These are phyloP conservation scores for Candida manassasensis DNA, from an alignment of 805 yeast genomes.

Conservation along the genomic window DNA sequence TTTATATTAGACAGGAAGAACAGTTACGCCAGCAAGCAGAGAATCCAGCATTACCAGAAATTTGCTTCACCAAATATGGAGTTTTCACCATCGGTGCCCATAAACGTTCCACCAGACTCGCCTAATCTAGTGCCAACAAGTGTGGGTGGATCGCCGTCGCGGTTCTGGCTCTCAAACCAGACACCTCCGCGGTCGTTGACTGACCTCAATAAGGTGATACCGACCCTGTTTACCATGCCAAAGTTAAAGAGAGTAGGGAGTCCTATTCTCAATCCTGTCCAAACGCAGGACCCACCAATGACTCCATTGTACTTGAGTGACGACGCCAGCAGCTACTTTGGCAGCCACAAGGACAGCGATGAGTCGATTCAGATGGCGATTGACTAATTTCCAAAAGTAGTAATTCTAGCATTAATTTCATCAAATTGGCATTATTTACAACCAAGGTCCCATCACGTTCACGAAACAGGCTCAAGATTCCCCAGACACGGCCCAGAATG, in stretches of 20 bases:
- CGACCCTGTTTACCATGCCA: conserved; percentile 11
- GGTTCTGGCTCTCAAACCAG: conserved; percentile 48
- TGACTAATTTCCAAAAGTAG: neutral
- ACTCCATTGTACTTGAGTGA: conserved; percentile 32
- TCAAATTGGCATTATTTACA: no score
- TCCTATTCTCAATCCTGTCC: conserved; percentile 37
- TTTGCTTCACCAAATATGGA: conserved; percentile 22
- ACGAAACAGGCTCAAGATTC: no score
- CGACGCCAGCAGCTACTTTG: conserved; percentile 7
- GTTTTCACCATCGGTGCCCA: conserved; percentile 10
- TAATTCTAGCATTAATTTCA: no score
- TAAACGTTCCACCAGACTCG: conserved; percentile 38
- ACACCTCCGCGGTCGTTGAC: conserved; percentile 44
- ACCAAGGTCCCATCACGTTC: no score
- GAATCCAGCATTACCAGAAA: conserved; percentile 35
- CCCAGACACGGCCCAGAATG: no score
- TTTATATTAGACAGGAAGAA: conserved; percentile 2
- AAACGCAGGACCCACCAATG: conserved; percentile 42
- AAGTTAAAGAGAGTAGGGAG: conserved; percentile 10
- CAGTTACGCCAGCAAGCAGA: conserved; percentile 22
- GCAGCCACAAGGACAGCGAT: conserved; percentile 7
- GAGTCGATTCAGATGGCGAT: conserved; percentile 4
- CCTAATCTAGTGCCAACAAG: conserved; percentile 51
- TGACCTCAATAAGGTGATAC: conserved; percentile 13
- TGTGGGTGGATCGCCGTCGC: conserved; percentile 51